A percentile compares a stretch with the other conserved stretches of the same genome.
phyloP scores from a whole-genome alignment of 2,329 filamentous ascomycete species.

The Beauveria medogensis region DNA sequence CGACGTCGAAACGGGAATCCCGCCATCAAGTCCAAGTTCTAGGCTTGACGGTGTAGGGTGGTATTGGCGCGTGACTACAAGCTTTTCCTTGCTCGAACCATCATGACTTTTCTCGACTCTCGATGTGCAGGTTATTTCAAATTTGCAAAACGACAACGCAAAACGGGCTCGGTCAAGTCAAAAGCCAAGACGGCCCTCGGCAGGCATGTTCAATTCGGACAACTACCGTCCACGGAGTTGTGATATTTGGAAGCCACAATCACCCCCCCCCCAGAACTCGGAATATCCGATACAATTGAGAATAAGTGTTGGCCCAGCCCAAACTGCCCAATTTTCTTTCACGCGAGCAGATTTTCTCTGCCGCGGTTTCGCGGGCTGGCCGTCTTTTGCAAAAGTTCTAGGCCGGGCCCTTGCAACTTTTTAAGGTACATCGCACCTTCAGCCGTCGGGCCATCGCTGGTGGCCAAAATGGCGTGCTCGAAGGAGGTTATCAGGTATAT shows the following conservation, averaged over 20 bases:
- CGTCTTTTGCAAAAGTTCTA: background rate
- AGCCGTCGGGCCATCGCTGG: background rate
- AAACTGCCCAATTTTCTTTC: background rate
- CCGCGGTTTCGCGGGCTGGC: background rate
- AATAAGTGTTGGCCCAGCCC: background rate
- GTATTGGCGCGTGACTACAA: background rate
- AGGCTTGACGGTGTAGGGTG: background rate
- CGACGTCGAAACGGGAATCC: background rate
- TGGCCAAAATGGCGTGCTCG: conserved; percentile 4
- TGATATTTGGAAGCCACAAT: background rate
- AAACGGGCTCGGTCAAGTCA: background rate
- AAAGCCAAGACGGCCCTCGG: background rate
- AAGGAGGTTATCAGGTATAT: background rate
- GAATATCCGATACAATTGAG: background rate
- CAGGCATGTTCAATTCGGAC: background rate
- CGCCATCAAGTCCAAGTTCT: background rate
- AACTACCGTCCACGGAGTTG: background rate
- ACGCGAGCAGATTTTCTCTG: background rate
- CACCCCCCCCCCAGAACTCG: background rate
- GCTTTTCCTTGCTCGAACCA: background rate
- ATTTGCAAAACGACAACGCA: background rate
- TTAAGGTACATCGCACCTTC: background rate
- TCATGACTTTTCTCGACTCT: background rate
- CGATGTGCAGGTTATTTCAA: background rate
- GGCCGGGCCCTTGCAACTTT: background rate